These are phyloP conservation scores for Brassica carinata DNA, from an alignment of 345 rosid genomes.

Conservation along the genomic window DNA sequence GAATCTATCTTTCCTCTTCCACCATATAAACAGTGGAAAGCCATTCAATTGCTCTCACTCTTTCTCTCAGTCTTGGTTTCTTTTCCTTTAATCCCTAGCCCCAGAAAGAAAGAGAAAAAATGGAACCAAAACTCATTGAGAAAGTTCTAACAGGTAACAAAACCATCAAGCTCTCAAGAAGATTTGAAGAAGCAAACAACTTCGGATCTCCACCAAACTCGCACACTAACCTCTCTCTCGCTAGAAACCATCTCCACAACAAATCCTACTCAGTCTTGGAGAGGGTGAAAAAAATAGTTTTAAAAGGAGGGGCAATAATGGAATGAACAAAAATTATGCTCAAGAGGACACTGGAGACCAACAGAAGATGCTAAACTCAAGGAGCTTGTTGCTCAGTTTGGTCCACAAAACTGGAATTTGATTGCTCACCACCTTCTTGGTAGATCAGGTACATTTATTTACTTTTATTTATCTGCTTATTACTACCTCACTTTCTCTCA, in stretches of 20 bases:
- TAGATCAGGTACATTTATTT: conserved; percentile 71
- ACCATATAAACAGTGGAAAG: conserved; percentile 40
- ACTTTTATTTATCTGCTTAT: no score
- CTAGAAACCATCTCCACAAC: conserved; percentile 7
- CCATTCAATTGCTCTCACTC: conserved; percentile 28
- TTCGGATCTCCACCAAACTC: conserved; percentile 34
- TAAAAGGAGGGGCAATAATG: conserved; percentile 1
- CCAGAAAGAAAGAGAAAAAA: background rate
- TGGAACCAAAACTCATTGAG: conserved; percentile 23
- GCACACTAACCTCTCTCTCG: conserved; percentile 14
- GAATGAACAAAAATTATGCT: conserved; percentile 26
- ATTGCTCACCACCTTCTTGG: conserved; percentile 84
- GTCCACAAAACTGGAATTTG: conserved; percentile 97
- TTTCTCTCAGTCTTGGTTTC: background rate
- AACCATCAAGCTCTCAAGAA: conserved; percentile 14
- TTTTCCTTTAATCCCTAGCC: conserved; percentile 18
- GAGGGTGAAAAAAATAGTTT: background rate
- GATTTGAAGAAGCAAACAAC: conserved; percentile 24
- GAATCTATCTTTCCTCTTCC: conserved; percentile 38
- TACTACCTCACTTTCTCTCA: no score
- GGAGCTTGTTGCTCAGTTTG: conserved; percentile 80
- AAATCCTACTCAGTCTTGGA: conserved; percentile 32
- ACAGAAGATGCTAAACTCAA: conserved; percentile 87
- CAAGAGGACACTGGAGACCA: conserved; percentile 97
- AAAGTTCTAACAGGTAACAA: conserved; percentile 22